Evolutionary conservation across 2,329 filamentous ascomycete genomes (phyloP), one percentile per base, ranked within the genome.

Genomic region (Fonsecaea pugnacius): DNA sequence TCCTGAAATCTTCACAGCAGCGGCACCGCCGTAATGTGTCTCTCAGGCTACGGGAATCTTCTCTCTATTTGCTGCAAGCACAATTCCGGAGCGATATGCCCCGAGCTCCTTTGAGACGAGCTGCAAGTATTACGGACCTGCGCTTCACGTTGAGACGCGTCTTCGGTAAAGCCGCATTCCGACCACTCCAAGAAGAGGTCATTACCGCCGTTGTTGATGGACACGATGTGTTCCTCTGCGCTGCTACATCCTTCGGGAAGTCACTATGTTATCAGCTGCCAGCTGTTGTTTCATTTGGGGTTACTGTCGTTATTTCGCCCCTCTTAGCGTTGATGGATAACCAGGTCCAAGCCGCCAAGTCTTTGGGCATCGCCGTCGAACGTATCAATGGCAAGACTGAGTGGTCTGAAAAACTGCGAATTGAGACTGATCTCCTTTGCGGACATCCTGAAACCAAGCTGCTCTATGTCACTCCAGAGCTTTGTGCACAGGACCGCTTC

Each of bases 271-370:
- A 94, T 74, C 93, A 97, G 75, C 83, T 97, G 1, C 93, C 93
- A 8, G 93, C 93, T 27, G 88, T 97, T 35, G 88, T 96, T 62
- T 90, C 94, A 72, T 87, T 89, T 75, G 94, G 94, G 69, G 90
- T 96, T 69, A 96, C 92, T 0, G 89, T 98, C 64, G 93, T 97
- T 36, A 85, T 98, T 43, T 96, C 92, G 35, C 94, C 93, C 4
- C 82, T 97, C 40, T 82, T 97, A 46, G 93, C 92, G 70, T 83
- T 97, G 61, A 97, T 97, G 92, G 92, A 93, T 77, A 96, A 98
- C 73, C 94, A 98, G 83, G 91, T 98, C 51, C 88, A 91, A 70
- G 87, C 91, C 24, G 83, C 97, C 56, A 86, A 86, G 69, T 84
- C 85, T 59, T 86, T 91, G 48, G 89, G 88, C 24, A 89, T 98